A percentile compares a stretch with the other conserved stretches of the same genome.
These are phyloP conservation scores for Colletotrichum sp. DNA, from an alignment of 2,329 filamentous ascomycete genomes.

Conservation along the genomic window DNA sequence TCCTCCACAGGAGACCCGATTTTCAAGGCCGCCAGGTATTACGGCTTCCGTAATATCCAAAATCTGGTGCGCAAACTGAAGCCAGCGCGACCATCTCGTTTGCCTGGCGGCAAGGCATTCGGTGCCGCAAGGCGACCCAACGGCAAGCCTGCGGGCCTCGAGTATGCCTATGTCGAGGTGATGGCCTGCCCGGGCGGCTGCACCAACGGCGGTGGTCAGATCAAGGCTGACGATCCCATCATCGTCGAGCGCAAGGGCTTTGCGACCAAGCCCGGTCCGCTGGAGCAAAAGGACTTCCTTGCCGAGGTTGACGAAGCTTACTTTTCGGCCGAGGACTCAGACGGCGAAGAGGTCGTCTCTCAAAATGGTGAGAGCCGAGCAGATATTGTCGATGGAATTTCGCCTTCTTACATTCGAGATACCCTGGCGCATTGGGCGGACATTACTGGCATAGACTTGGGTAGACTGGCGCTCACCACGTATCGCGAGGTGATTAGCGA, in stretches of 20 bases:
- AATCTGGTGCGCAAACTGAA: conserved; percentile 94
- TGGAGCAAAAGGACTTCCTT: conserved; percentile 87
- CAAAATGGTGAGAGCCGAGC: conserved; percentile 30
- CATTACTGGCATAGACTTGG: conserved; percentile 71
- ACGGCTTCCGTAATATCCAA: conserved; percentile 98
- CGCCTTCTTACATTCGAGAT: conserved; percentile 67
- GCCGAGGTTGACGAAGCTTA: conserved; percentile 87
- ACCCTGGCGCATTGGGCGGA: conserved; percentile 78
- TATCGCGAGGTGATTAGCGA: conserved; percentile 95
- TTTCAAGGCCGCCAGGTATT: conserved; percentile 87
- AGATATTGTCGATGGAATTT: conserved; percentile 68
- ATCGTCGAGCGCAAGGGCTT: conserved; percentile 54
- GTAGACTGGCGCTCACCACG: conserved; percentile 81
- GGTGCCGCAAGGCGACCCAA: conserved; percentile 58
- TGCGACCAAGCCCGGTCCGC: conserved; percentile 66
- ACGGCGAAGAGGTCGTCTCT: conserved; percentile 29
- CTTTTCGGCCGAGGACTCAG: conserved; percentile 73
- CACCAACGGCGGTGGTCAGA: conserved; percentile 95
- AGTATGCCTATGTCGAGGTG: conserved; percentile 95
- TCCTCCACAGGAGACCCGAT: conserved; percentile 61
- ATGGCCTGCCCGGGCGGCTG: conserved; percentile 99
- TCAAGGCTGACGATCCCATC: conserved; percentile 84
- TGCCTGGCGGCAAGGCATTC: conserved; percentile 75
- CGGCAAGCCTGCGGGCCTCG: conserved; percentile 56
- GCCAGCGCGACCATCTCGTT: conserved; percentile 76